A percentile compares a stretch with the other conserved stretches of the same genome.
Conservation (phyloP, 345 rosid genomes). For the Eucalyptus erythrocorys region DNA sequence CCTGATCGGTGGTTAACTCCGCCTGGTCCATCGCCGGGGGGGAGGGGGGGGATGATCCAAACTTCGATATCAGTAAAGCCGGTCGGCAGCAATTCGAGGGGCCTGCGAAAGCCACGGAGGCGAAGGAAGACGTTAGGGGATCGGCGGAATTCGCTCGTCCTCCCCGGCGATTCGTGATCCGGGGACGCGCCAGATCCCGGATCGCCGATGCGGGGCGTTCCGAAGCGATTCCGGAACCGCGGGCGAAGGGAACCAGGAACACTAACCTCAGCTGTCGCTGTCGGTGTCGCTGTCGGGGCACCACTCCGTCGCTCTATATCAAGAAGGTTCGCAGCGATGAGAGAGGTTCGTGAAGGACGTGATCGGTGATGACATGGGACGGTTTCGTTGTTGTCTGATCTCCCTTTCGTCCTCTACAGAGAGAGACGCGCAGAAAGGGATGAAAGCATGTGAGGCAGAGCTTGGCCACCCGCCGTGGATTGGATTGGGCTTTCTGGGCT, state of each 20-base stretch:
- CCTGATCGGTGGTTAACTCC: slow-evolving; percentile 68
- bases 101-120: not conserved
- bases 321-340: not conserved
- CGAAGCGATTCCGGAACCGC: not conserved
- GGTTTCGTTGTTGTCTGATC: not conserved
- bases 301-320: not conserved
- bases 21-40: slow-evolving; percentile 57
- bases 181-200: not conserved
- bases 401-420: not conserved
- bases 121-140: not conserved
- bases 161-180: not conserved
- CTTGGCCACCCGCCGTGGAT: not conserved
- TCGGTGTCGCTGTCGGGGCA: not conserved
- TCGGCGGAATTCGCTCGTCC: not conserved
- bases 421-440: not conserved
- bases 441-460: not conserved
- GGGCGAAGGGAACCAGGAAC: not conserved
- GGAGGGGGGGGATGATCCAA: not conserved
- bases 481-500: not conserved
- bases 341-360: not conserved
- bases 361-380: not conserved
- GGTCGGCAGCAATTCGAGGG: not conserved
- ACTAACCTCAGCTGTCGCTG: not conserved
- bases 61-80: not conserved
- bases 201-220: not conserved